phyloP scores from a whole-genome alignment of 495 filamentous ascomycete genomes.

The Sordaria brevicollis region DNA sequence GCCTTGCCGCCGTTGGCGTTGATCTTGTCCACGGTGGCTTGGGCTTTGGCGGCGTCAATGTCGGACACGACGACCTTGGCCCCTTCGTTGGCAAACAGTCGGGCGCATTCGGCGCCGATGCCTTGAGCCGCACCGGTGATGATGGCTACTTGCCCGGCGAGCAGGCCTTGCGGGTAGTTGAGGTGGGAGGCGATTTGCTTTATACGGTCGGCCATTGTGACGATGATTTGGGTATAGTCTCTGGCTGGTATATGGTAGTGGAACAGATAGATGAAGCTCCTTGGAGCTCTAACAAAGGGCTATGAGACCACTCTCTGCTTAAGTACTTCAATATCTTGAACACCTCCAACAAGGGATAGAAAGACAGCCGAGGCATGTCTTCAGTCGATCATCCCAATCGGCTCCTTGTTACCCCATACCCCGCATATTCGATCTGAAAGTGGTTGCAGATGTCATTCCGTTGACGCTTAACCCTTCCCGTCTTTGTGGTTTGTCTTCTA shows the following conservation, averaged over 20 bases:
- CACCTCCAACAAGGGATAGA: neutral
- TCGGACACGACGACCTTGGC: constrained; percentile 75
- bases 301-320: neutral
- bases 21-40: constrained; percentile 52
- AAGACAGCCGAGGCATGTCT: neutral
- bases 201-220: constrained; percentile 45
- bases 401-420: neutral
- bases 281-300: neutral
- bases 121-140: constrained; percentile 83
- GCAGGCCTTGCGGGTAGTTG: constrained; percentile 68
- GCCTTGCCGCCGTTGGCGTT: constrained; percentile 54
- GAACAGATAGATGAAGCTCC: neutral
- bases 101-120: constrained; percentile 74
- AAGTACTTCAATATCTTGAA: neutral
- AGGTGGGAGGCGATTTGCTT: constrained; percentile 64
- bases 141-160: constrained; percentile 73
- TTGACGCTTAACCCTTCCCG: neutral
- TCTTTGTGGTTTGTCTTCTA: neutral
- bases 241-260: neutral
- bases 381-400: neutral
- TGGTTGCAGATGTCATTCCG: neutral
- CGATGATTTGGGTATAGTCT: neutral
- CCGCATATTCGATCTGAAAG: neutral
- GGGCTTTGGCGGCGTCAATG: constrained; percentile 63
- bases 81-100: constrained; percentile 76